Evolutionary conservation across 257 asterid species (phyloP).

Genomic region (Catharanthus roseus): DNA sequence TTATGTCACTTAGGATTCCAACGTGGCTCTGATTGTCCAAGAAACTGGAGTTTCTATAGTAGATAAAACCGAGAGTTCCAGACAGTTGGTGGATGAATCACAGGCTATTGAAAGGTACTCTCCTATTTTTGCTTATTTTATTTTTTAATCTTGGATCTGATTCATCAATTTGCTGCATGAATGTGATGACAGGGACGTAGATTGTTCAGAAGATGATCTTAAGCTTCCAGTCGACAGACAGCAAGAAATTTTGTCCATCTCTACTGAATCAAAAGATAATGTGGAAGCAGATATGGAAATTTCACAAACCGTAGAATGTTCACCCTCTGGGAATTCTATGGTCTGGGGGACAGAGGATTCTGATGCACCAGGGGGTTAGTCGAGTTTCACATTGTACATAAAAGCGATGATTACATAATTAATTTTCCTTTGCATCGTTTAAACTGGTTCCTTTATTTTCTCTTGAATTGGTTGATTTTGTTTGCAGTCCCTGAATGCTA

Average conservation of each 20-base stretch:
- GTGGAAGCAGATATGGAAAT: conserved; percentile 38
- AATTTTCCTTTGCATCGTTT: background rate
- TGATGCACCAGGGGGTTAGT: conserved; percentile 89
- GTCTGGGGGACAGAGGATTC: conserved; percentile 51
- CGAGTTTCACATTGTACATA: conserved; percentile 1
- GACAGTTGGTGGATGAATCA: conserved; percentile 38
- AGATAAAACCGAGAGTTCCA: conserved; percentile 45
- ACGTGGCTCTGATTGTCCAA: conserved; percentile 35
- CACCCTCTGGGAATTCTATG: conserved; percentile 44
- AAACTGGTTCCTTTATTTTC: background rate
- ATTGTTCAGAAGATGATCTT: conserved; percentile 47
- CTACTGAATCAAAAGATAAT: conserved; percentile 36
- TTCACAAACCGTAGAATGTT: conserved; percentile 38
- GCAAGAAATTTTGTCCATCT: conserved; percentile 37
- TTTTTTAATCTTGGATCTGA: background rate
- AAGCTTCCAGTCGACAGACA: conserved; percentile 32
- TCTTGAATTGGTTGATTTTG: conserved; percentile 5
- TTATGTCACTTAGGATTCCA: conserved; percentile 37
- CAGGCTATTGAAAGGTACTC: conserved; percentile 52
- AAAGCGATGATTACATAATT: background rate
- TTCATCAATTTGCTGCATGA: conserved; percentile 12
- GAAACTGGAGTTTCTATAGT: conserved; percentile 41
- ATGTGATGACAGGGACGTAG: conserved; percentile 48
- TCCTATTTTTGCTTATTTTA: background rate
- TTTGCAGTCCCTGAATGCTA: conserved; percentile 76